These are phyloP conservation scores for Neonectria coccinea DNA, from an alignment of 2,329 filamentous ascomycete genomes.

Conservation along the genomic window DNA sequence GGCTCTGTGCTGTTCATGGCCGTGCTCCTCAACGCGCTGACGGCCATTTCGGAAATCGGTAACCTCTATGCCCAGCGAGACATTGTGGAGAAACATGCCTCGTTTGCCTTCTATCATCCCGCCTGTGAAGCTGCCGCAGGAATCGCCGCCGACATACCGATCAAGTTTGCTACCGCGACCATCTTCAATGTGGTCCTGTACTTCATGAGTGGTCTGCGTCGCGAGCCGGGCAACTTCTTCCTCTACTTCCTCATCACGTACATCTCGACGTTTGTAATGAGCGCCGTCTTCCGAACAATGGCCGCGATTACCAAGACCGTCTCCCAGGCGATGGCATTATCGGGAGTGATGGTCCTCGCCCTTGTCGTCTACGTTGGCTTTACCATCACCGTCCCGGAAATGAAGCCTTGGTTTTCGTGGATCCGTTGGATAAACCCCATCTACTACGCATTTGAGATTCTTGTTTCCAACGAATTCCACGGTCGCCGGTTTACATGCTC, in stretches of 20 bases:
- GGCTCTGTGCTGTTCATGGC: conserved; percentile 71
- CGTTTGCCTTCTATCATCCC: conserved; percentile 64
- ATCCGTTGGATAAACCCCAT: conserved; percentile 81
- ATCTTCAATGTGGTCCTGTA: conserved; percentile 69
- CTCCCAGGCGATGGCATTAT: conserved; percentile 66
- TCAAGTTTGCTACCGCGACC: conserved; percentile 64
- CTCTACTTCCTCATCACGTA: conserved; percentile 80
- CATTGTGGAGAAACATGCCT: conserved; percentile 62
- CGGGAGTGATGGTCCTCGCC: conserved; percentile 67
- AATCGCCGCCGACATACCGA: conserved; percentile 66
- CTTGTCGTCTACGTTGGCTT: conserved; percentile 53
- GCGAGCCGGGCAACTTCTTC: conserved; percentile 77
- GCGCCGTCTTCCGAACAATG: conserved; percentile 80
- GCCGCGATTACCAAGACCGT: conserved; percentile 76
- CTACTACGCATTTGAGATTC: conserved; percentile 78
- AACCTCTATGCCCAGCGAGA: conserved; percentile 58
- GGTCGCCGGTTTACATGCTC: conserved; percentile 68
- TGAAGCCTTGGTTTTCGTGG: conserved; percentile 80
- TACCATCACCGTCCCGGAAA: conserved; percentile 41
- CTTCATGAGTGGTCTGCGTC: conserved; percentile 65
- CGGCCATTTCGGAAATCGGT: conserved; percentile 66
- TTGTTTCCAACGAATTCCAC: conserved; percentile 80
- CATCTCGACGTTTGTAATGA: conserved; percentile 77
- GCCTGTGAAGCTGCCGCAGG: conserved; percentile 65
- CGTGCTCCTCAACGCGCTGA: conserved; percentile 69